Conservation (phyloP, 2,329 filamentous ascomycete species). For the Fusarium coicis region DNA sequence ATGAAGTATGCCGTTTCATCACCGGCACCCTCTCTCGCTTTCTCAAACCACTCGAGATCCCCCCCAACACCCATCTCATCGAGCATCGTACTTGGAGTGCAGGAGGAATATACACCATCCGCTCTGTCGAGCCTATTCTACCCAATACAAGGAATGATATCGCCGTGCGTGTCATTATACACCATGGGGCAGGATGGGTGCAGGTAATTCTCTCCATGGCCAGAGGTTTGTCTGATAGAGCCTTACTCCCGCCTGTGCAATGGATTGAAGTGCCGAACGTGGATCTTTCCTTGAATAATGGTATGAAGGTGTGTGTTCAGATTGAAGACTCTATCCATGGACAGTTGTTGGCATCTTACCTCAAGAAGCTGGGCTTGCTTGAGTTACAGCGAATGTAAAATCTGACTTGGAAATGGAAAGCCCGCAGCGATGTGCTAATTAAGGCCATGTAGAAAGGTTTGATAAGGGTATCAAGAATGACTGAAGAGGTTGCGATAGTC, state of each 20-base stretch:
- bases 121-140: not conserved
- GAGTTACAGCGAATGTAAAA: not conserved
- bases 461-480: accelerated
- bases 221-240: not conserved
- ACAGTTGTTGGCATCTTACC: not conserved
- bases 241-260: not conserved
- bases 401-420: not conserved
- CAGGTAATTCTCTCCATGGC: not conserved
- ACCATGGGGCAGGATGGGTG: not conserved
- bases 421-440: accelerated
- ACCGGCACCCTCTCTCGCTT: not conserved
- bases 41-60: not conserved
- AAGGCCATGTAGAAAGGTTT: not conserved
- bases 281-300: not conserved
- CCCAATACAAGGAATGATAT: not conserved
- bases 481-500: not conserved
- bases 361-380: not conserved
- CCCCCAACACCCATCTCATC: not conserved
- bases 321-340: conserved; percentile 11
- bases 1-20: not conserved
- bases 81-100: not conserved
- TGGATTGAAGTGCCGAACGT: not conserved
- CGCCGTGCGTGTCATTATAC: not conserved
- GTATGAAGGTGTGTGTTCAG: not conserved
- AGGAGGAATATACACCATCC: not conserved